A percentile compares a stretch with the other conserved stretches of the same genome.
Evolutionary conservation across 768 basidiomycete genomes (phyloP).

Genomic region (Tylopilus sp.): DNA sequence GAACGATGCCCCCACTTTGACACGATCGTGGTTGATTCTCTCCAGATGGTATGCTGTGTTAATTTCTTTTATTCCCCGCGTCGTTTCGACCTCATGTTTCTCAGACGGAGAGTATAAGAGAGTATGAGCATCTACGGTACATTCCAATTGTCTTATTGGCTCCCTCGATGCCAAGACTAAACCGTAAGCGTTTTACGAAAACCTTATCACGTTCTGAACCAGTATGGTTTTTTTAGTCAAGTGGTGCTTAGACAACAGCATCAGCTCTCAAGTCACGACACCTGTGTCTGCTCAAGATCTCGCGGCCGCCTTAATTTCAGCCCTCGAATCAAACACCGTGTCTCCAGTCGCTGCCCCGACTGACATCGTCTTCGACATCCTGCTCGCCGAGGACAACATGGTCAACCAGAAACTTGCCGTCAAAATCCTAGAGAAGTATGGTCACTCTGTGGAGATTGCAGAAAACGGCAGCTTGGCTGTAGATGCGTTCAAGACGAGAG

Average conservation of each 20-base stretch:
- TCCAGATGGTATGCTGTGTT: constrained; percentile 63
- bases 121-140: constrained; percentile 91
- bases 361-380: constrained; percentile 85
- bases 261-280: constrained; percentile 91
- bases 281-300: constrained; percentile 88
- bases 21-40: constrained; percentile 91
- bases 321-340: constrained; percentile 92
- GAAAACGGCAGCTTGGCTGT: constrained; percentile 95
- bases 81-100: constrained; percentile 16
- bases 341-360: constrained; percentile 83
- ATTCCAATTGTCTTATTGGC: constrained; percentile 93
- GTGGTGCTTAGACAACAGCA: constrained; percentile 96
- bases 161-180: constrained; percentile 71
- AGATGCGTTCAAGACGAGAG: constrained; percentile 82
- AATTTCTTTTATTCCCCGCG: background rate
- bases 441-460: constrained; percentile 93
- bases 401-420: constrained; percentile 96
- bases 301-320: constrained; percentile 87
- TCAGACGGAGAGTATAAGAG: constrained; percentile 86
- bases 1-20: constrained; percentile 86
- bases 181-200: constrained; percentile 47
- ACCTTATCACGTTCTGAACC: constrained; percentile 4
- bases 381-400: constrained; percentile 95
- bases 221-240: constrained; percentile 55
- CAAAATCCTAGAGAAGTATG: constrained; percentile 94